These are phyloP conservation scores for Yamadazyma buinensis DNA, from an alignment of 1,139 yeast species.

Conservation along the genomic window DNA sequence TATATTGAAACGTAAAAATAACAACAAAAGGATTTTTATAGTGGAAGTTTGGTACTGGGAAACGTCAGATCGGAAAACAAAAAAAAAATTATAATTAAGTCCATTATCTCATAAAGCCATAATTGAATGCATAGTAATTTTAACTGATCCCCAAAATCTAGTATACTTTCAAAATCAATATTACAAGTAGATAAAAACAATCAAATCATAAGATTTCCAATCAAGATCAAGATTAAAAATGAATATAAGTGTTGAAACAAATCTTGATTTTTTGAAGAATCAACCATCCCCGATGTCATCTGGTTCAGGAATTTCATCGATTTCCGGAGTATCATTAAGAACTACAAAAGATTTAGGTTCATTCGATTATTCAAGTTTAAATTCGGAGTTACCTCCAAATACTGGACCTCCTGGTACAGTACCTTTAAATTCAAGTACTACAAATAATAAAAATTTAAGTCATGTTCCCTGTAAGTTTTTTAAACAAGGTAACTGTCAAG, in stretches of 20 bases:
- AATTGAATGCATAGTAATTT: too few species aligned
- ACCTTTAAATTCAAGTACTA: constrained; percentile 14
- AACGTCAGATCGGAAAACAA: too few species aligned
- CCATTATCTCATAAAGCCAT: too few species aligned
- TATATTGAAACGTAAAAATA: too few species aligned
- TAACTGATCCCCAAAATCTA: too few species aligned
- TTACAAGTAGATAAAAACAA: too few species aligned
- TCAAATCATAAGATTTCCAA: too few species aligned
- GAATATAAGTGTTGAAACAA: constrained; percentile 10
- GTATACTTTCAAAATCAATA: too few species aligned
- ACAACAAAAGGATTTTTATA: too few species aligned
- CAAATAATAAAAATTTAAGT: constrained; percentile 48
- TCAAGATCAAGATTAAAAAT: too few species aligned
- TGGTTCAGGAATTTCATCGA: background rate
- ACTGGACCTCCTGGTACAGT: constrained; percentile 41
- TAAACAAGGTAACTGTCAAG: constrained; percentile 90
- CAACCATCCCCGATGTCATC: constrained; percentile 1
- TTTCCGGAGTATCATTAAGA: background rate
- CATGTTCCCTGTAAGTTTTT: constrained; percentile 96
- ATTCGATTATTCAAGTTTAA: constrained; percentile 9
- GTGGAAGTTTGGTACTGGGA: too few species aligned
- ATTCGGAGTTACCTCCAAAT: constrained; percentile 32
- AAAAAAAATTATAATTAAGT: too few species aligned
- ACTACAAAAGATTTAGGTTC: constrained; percentile 5
- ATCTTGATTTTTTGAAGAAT: constrained; percentile 3